Conservation (phyloP, 2,329 filamentous ascomycete species). For the Colletotrichum sp. region DNA sequence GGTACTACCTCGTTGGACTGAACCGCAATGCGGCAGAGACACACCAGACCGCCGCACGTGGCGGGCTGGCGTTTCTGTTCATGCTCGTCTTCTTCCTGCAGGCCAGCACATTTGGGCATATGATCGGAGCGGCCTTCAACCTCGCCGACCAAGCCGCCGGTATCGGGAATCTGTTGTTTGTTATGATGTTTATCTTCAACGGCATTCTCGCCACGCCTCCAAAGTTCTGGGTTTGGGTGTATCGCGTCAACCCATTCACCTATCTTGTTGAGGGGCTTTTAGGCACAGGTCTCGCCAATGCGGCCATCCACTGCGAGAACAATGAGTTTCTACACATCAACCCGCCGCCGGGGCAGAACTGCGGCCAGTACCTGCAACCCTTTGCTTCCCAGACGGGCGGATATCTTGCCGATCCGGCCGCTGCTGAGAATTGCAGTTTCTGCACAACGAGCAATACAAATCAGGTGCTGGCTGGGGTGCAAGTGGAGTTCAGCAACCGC, state of each 20-base stretch:
- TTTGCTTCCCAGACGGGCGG: conserved; percentile 54
- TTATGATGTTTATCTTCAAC: conserved; percentile 70
- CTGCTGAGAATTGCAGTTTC: conserved; percentile 27
- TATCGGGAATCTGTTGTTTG: conserved; percentile 66
- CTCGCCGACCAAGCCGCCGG: conserved; percentile 68
- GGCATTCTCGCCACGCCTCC: conserved; percentile 77
- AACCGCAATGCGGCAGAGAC: conserved; percentile 62
- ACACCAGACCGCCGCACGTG: conserved; percentile 49
- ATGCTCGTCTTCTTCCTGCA: conserved; percentile 69
- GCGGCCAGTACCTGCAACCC: conserved; percentile 56
- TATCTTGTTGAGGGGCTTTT: conserved; percentile 74
- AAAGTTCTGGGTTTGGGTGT: conserved; percentile 80
- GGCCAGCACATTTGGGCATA: conserved; percentile 68
- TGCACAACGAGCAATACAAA: conserved; percentile 14
- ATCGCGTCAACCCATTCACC: conserved; percentile 74
- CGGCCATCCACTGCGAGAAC: conserved; percentile 60
- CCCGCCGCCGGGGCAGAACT: conserved; percentile 58
- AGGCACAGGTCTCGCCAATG: conserved; percentile 66
- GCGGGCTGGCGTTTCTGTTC: conserved; percentile 67
- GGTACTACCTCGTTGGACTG: conserved; percentile 73
- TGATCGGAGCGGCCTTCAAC: conserved; percentile 68
- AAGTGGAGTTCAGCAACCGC: conserved; percentile 50
- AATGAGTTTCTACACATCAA: conserved; percentile 71
- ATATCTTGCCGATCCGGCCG: conserved; percentile 46
- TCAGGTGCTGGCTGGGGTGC: conserved; percentile 26